Evolutionary conservation across 495 filamentous ascomycete species (phyloP), one percentile per base, ranked within the genome.

Genomic region (Talaromyces stipitatus): DNA sequence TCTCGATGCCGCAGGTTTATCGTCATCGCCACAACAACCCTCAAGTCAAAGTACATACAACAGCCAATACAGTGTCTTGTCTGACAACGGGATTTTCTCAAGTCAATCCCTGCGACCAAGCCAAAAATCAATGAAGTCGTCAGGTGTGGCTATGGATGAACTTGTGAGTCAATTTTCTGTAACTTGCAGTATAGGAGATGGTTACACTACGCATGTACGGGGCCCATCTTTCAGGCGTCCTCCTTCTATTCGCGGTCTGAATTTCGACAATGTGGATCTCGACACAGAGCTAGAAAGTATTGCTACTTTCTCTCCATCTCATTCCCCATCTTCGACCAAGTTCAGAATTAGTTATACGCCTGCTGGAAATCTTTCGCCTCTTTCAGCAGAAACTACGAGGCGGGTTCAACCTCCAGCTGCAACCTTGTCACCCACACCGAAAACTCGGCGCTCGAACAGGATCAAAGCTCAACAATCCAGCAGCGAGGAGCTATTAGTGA

Each of bases 161-260:
- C 55, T 72, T 6, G 57, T 66, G 12, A 64, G 64, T 22, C 54
- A 56, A 7, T 72, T 74, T 33, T 66, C 72, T 2, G 61, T 65
- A 5, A 58, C 62, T 28, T 61, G 61, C 53, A 66, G 54, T 10
- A 32, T 61, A 54, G 61, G 14, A 28, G 27, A 30, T 14, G 26
- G 27, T 14, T 8, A 18, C n/a, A 10, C 0, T 4, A 26, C 38
- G 4, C 38, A 51, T 16, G 3, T 23, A 8, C 59, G 61, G 24
- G 47, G 58, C 32, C 52, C 63, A 38, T 55, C 54, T 16, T 36
- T 62, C 8, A 76, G 26, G 11, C 14, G 20, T 29, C 27, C 48
- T 30, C 24, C 48, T 12, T 18, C 43, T 47, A 26, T 51, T 51
- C 24, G 24, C 14, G 27, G n/a, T 12, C 20, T 51, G 28, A 20